Evolutionary conservation across 208 protist genomes (phyloP), one percentile per base, ranked within the genome.

Genomic region (Perkinsela sp.): DNA sequence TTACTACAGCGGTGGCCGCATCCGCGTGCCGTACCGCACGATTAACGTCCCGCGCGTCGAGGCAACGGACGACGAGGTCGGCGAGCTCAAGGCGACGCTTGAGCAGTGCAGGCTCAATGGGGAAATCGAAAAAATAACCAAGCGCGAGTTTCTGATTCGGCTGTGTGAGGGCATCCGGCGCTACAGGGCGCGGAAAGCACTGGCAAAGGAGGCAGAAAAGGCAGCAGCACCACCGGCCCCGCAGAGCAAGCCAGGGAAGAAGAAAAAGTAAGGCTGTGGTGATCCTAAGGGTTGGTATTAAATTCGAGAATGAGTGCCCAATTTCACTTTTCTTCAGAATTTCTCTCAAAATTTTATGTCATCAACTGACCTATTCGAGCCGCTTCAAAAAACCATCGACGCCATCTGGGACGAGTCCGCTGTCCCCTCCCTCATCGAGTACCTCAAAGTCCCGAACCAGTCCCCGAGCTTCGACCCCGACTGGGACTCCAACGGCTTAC

Each of bases 371-470:
- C n/a, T n/a, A n/a, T n/a, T n/a, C n/a, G n/a, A n/a, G n/a, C n/a
- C 40, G 29, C 72, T 91, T n/a, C 68, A 76, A 31, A 29, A 78
- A 48, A 70, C 66, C 32, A 77, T 92, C 31, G 73, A 82, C 30
- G 69, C 74, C 13, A 78, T 89, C 67, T 95, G 85, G 83, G 90
- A 95, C 72, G 71, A 77, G 30, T 76, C 77, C 0, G 81, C 92
- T 69, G 66, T 94, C 1, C 84, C 85, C 28, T 72, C 78, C 0
- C 68, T 95, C 30, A 80, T 76, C 29, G 79, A 85, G 40, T 94
- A 91, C 73, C 87, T 94, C 74, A 77, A 88, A 71, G 79, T 96
- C 66, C 90, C 90, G 67, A 95, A 93, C 80, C 83, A 90, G 71
- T 93, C 87, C 69, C 93, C 93, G 48, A 67, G 79, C 32, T 96